These are phyloP conservation scores for Trypethelium eluteriae DNA, from an alignment of 495 filamentous ascomycete species.

Conservation along the genomic window DNA sequence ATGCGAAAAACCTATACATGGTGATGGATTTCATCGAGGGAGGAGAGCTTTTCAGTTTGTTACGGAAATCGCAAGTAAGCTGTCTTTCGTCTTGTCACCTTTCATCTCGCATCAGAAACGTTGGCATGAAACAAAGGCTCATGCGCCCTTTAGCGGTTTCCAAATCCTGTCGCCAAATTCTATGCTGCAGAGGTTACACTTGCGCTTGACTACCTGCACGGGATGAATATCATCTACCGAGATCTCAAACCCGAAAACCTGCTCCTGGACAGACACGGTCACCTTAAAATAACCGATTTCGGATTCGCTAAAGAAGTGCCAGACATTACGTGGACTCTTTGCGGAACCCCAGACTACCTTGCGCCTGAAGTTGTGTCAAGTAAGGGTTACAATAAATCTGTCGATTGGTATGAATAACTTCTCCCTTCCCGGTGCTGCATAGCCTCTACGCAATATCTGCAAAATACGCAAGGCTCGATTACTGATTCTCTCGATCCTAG, in stretches of 20 bases:
- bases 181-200: constrained; percentile 96
- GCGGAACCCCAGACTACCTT: constrained; percentile 96
- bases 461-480: not conserved
- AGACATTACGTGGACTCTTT: constrained; percentile 98
- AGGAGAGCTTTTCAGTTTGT: constrained; percentile 88
- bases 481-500: constrained; percentile 40
- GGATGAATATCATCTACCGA: constrained; percentile 90
- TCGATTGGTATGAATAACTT: constrained; percentile 72
- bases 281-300: constrained; percentile 98
- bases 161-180: constrained; percentile 97
- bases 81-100: not conserved
- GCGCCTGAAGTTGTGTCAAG: constrained; percentile 94
- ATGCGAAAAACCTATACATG: constrained; percentile 94
- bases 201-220: constrained; percentile 92
- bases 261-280: constrained; percentile 88
- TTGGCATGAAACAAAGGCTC: not conserved
- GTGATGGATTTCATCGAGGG: constrained; percentile 99
- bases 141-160: constrained; percentile 64
- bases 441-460: not conserved
- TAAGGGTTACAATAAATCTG: constrained; percentile 98
- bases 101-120: not conserved
- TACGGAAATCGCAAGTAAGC: constrained; percentile 92
- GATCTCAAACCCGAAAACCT: constrained; percentile 97
- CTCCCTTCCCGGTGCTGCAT: not conserved
- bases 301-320: constrained; percentile 97